Conservation (phyloP, 306 rosid species). For the Trifolium repens region DNA sequence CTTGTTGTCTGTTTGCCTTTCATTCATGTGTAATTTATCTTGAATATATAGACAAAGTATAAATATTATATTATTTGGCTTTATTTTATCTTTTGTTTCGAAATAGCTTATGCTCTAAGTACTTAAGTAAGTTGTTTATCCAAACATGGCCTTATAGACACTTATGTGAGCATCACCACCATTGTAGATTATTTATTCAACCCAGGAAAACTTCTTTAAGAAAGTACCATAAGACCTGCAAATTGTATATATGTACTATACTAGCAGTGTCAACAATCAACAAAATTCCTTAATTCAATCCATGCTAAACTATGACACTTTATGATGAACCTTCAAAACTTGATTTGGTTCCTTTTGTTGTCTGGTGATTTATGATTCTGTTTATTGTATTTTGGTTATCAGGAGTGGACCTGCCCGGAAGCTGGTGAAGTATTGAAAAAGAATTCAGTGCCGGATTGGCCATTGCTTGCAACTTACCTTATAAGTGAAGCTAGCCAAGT, state of each 20-base stretch:
- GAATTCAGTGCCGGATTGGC: conserved; percentile 94
- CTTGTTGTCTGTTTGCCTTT: no score
- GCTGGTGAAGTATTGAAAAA: conserved; percentile 74
- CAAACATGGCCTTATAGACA: not conserved
- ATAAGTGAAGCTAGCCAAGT: conserved; percentile 86
- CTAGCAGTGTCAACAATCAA: not conserved
- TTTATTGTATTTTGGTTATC: conserved; percentile 25
- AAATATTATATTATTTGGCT: no score
- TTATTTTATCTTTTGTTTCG: not conserved
- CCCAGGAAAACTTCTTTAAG: not conserved
- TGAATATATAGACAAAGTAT: no score
- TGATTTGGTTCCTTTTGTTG: not conserved
- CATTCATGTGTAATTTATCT: no score
- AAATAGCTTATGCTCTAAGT: not conserved
- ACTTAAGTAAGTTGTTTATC: not conserved
- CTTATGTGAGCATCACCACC: not conserved
- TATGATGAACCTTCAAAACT: not conserved
- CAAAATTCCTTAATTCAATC: not conserved
- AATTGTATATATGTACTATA: not conserved
- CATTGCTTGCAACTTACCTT: conserved; percentile 86
- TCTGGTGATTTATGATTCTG: conserved; percentile 1
- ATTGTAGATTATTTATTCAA: conserved; percentile 4
- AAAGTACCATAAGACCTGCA: not conserved
- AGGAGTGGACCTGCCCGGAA: conserved; percentile 83
- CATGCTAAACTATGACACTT: conserved; percentile 7